Base-by-base conservation (phyloP, 441 rosid species). In the Erodium trifolium region DNA sequence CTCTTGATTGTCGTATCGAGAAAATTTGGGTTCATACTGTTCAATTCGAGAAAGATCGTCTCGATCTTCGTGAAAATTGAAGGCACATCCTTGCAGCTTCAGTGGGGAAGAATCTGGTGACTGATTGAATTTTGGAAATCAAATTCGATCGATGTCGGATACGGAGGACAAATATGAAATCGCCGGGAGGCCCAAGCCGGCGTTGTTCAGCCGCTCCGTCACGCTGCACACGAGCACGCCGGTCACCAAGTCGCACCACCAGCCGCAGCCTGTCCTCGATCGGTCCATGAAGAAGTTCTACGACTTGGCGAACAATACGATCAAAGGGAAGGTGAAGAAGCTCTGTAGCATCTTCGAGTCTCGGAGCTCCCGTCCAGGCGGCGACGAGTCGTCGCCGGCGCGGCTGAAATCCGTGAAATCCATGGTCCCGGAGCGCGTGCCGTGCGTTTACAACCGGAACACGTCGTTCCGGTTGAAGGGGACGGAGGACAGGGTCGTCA, bases 271-370 rank as follows among this genome's bases (percentile, higher is more conserved):
- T 2, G 78, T 86, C 37, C 69, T 87, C 27, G 85, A 85, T 66
- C 86, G 89, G 18, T 81, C 88, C 31, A 76, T 73, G 23, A 78
- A 81, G 73, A 79, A 80, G 73, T 77, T 82, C 64, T 85, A 81
- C 82, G 84, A 70, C 0, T 41, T 77, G 16, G 70, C 68, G 35
- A 66, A 76, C 66, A 76, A 35, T 68, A 79, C 93, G 62, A 72
- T 89, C 75, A 88, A 82, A 78, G 98, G 98, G 6, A 91, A 91
- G 80, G 97, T 93, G 53, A 85, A 81, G 65, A 81, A 81, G 83
- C 94, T 93, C 41, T 71, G 97, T 74, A 78, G 68, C 77, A 34
- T 93, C 64, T 93, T 93, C 2, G 97, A 93, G 45, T 67, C 84
- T 8, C 12, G 27, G 27, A 23, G 27, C 27, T 23, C 27, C 27